Base-by-base conservation (phyloP, 2,329 filamentous ascomycete species). In the Epichloe sylvatica region DNA sequence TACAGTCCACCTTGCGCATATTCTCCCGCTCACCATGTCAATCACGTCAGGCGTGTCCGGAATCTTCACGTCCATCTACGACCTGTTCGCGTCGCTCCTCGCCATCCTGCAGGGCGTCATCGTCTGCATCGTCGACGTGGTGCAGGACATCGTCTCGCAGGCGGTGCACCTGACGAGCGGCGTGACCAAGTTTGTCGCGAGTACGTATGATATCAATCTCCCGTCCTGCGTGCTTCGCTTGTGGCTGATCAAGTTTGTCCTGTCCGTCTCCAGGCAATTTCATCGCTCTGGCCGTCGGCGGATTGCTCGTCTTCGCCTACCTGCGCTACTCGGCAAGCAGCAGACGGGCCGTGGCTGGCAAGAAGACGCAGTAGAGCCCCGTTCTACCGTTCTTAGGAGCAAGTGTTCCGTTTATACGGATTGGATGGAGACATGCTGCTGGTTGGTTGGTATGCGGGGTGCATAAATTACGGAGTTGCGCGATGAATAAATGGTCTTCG, bases 61-160 rank as follows among this genome's bases (percentile, higher is more conserved):
- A 54, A 59, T 70, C 45, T 57, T 70, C 58, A 66, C 63, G 55
- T 69, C 66, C 57, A 59, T 70, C 57, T 69, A 65, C 52, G 67
- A 70, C 59, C 65, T 71, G 33, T 51, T 70, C 38, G 56, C 63
- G 35, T 68, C 67, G 5, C 51, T 71, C 41, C 64, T 63, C 54
- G 45, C 61, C 49, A 37, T 70, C 35, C 51, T 69, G 13, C 60
- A 68, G 45, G 58, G 59, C 56, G 65, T 70, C 54, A 58, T 70
- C 51, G 58, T 56, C 19, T 66, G 68, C 25, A 40, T 70, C 44
- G 58, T 69, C 52, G 60, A 60, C 49, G 60, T 70, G 41, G 50
- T 64, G 44, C 58, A 57, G 39, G 64, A 70, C 47, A 56, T 70
- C 17, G 46, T 65, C 40, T 54, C 59, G 7, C 67, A 69, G 5